Conservation (phyloP, 2,329 filamentous ascomycete species). For the Verticillium nubilum region DNA sequence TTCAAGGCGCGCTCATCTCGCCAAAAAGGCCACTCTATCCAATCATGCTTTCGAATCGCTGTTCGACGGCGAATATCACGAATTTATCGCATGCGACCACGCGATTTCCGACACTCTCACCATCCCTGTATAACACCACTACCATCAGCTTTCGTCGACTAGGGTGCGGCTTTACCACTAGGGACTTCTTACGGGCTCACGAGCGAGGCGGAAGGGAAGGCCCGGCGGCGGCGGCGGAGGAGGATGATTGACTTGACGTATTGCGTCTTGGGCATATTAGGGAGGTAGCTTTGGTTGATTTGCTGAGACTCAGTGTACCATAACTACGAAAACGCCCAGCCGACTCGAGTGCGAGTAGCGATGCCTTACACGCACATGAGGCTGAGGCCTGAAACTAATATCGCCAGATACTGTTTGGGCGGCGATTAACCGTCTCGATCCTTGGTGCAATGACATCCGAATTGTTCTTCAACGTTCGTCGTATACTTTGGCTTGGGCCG, state of each 20-base stretch:
- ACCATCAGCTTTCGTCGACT: background rate
- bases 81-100: background rate
- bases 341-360: background rate
- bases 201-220: background rate
- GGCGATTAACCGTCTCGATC: background rate
- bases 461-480: too few relatives aligned
- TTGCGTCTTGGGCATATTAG: background rate
- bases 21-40: background rate
- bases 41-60: background rate
- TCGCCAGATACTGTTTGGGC: background rate
- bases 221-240: background rate
- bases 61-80: background rate
- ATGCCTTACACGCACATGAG: background rate
- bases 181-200: background rate
- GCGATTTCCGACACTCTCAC: background rate
- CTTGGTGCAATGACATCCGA: too few relatives aligned
- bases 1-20: background rate
- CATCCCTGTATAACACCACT: background rate
- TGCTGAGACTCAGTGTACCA: background rate
- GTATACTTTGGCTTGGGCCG: too few relatives aligned
- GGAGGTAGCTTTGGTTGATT: background rate
- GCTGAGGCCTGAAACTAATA: background rate
- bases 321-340: background rate
- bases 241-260: background rate
- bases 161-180: background rate